These are phyloP conservation scores for Prunus salicina DNA, from an alignment of 306 rosid species.

Conservation along the genomic window DNA sequence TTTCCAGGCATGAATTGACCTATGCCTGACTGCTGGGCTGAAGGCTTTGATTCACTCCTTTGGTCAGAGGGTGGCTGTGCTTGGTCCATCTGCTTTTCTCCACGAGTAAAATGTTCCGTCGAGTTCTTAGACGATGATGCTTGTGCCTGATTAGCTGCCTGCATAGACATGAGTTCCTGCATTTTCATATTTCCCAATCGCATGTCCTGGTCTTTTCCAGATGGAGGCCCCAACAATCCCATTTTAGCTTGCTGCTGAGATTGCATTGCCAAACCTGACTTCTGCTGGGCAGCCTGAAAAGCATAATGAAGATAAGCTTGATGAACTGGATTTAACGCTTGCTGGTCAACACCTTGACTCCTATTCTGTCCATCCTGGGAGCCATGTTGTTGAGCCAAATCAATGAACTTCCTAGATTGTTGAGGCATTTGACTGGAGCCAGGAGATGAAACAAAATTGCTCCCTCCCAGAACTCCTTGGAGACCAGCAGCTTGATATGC, in stretches of 20 bases:
- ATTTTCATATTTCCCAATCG: conserved; percentile 68
- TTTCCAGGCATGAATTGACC: conserved; percentile 70
- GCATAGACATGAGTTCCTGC: conserved; percentile 74
- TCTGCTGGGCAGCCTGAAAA: conserved; percentile 75
- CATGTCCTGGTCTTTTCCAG: conserved; percentile 77
- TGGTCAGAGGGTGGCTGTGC: conserved; percentile 62
- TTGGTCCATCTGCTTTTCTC: conserved; percentile 76
- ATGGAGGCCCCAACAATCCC: conserved; percentile 65
- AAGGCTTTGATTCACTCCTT: conserved; percentile 60
- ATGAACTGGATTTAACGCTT: conserved; percentile 59
- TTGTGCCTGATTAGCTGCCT: conserved; percentile 58
- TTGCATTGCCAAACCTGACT: conserved; percentile 69
- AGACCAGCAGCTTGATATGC: conserved; percentile 69
- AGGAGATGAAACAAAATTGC: conserved; percentile 60
- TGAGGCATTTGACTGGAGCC: conserved; percentile 66
- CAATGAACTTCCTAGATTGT: conserved; percentile 70
- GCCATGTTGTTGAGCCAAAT: conserved; percentile 67
- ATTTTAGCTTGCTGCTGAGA: conserved; percentile 77
- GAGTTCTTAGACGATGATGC: conserved; percentile 59
- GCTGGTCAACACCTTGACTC: conserved; percentile 79
- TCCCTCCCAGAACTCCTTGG: conserved; percentile 62
- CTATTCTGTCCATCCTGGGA: conserved; percentile 65
- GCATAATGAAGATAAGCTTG: conserved; percentile 88
- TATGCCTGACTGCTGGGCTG: conserved; percentile 44
- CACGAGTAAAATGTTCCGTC: conserved; percentile 61